Conservation (phyloP, 805 yeast genomes). For the Lachancea cidri region DNA sequence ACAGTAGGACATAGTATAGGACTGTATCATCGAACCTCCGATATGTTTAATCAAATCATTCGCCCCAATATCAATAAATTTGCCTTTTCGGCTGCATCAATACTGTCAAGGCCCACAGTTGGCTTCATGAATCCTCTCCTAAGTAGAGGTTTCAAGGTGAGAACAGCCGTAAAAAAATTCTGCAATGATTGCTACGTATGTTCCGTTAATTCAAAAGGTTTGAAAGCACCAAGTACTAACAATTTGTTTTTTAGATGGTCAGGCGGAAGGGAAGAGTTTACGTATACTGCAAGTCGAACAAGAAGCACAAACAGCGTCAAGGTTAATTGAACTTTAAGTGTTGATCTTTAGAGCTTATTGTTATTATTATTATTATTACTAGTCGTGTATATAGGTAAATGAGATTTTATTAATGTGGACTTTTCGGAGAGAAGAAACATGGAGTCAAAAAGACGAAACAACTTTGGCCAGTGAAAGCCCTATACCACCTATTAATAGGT, state of each 20-base stretch:
- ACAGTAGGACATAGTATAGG: too few relatives aligned
- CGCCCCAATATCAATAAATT: not conserved
- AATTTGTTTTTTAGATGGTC: conserved; percentile 46
- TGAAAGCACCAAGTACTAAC: not conserved
- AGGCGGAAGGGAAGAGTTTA: conserved; percentile 93
- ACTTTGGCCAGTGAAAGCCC: conserved; percentile 58
- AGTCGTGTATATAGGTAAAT: not conserved
- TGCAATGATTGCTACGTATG: conserved; percentile 78
- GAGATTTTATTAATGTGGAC: too few relatives aligned
- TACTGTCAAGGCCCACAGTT: conserved; percentile 4
- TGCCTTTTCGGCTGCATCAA: not conserved
- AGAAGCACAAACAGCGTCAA: conserved; percentile 93
- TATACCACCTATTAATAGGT: conserved; percentile 68
- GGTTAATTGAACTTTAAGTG: conserved; percentile 36
- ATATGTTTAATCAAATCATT: not conserved
- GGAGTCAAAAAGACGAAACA: too few relatives aligned
- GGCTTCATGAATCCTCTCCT: conserved; percentile 21
- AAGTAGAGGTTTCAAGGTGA: conserved; percentile 78
- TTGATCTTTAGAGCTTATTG: too few relatives aligned
- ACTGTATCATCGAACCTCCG: too few relatives aligned
- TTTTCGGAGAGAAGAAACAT: too few relatives aligned
- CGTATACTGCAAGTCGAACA: conserved; percentile 88
- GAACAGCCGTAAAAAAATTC: conserved; percentile 88
- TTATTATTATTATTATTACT: too few relatives aligned
- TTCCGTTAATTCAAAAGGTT: conserved; percentile 5